Conservation (phyloP, 2,329 filamentous ascomycete genomes). For the Colletotrichum gigasporum region DNA sequence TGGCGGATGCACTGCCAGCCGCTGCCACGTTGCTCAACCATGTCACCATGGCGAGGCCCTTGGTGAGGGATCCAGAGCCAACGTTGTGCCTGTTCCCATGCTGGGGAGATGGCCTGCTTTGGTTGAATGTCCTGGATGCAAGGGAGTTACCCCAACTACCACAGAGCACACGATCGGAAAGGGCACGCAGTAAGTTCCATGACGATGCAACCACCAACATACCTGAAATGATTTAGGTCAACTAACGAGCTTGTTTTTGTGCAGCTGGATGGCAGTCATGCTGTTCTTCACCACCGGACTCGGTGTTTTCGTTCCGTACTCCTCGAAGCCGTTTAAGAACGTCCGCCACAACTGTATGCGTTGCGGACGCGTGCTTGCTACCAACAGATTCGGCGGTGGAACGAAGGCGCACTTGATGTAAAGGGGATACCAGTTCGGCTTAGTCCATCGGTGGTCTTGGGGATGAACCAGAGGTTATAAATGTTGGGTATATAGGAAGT, state of each 20-base stretch:
- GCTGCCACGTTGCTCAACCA: background rate
- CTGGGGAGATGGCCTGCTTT: slow-evolving; percentile 20
- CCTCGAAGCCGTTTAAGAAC: slow-evolving; percentile 24
- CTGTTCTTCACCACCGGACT: slow-evolving; percentile 28
- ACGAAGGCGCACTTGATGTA: slow-evolving; percentile 26
- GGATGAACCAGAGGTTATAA: too few relatives aligned
- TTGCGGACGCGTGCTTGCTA: slow-evolving; percentile 25
- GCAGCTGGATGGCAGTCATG: slow-evolving; percentile 29
- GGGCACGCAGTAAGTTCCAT: slow-evolving; percentile 24
- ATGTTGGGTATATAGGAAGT: too few relatives aligned
- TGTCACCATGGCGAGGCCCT: background rate
- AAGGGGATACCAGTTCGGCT: too few relatives aligned
- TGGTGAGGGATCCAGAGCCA: background rate
- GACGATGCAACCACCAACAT: background rate
- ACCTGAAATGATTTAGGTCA: too few relatives aligned
- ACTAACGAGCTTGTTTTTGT: background rate
- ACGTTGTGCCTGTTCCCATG: slow-evolving; percentile 24
- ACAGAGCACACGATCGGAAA: slow-evolving; percentile 22
- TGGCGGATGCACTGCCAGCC: background rate
- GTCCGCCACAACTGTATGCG: slow-evolving; percentile 23
- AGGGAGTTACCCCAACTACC: slow-evolving; percentile 9
- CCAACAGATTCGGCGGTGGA: slow-evolving; percentile 17
- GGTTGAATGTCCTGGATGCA: slow-evolving; percentile 27
- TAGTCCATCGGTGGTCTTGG: too few relatives aligned
- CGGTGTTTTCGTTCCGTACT: slow-evolving; percentile 26